phyloP scores from a whole-genome alignment of 257 asterid species.

The Orobanche coerulescens region DNA sequence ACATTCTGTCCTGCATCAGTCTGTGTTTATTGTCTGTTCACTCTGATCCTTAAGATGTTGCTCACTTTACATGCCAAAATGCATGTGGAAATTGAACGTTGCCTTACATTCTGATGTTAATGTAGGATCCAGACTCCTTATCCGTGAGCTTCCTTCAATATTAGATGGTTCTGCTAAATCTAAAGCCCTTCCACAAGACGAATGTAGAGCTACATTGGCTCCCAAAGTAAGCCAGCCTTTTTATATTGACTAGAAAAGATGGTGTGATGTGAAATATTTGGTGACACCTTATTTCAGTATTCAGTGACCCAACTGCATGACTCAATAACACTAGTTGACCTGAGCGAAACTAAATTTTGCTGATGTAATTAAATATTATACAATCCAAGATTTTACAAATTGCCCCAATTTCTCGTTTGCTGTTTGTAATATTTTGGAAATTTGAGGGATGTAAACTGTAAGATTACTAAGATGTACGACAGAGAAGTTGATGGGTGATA shows the following conservation, averaged over 20 bases:
- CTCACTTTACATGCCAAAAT: neutral
- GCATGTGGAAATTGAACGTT: neutral
- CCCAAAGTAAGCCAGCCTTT: conserved; percentile 55
- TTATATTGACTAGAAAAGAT: neutral
- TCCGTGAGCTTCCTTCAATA: conserved; percentile 74
- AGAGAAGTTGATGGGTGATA: too few species aligned
- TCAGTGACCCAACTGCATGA: too few species aligned
- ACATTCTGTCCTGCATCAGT: too few species aligned
- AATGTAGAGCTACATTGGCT: conserved; percentile 69
- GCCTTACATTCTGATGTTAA: conserved; percentile 12
- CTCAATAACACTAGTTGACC: too few species aligned
- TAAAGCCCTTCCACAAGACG: conserved; percentile 72
- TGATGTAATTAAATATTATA: too few species aligned
- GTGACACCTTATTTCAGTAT: neutral
- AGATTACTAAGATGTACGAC: too few species aligned
- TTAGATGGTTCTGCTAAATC: conserved; percentile 76
- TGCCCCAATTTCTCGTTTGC: too few species aligned
- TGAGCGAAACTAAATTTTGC: too few species aligned
- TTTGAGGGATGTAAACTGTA: too few species aligned
- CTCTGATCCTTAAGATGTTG: neutral
- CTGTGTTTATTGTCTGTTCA: neutral
- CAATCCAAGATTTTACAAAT: too few species aligned
- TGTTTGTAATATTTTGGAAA: too few species aligned
- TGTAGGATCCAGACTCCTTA: conserved; percentile 80
- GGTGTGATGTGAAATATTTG: neutral